Conservation (phyloP, 352 stramenopile species). For the Peronospora belbahrii region DNA sequence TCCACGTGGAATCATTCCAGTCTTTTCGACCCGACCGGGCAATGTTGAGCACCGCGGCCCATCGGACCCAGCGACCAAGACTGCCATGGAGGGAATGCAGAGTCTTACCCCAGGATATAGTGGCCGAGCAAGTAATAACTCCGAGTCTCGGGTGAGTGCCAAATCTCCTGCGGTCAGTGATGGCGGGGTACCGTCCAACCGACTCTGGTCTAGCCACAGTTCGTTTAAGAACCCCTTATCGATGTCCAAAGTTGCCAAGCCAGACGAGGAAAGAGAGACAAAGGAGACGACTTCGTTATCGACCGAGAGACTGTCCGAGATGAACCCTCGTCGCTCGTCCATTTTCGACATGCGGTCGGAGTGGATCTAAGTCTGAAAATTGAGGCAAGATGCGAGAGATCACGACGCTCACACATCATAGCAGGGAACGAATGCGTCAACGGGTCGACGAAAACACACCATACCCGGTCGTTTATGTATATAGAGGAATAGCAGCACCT, state of each 20-base stretch:
- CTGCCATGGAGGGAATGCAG: constrained; percentile 26
- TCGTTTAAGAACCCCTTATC: constrained; percentile 21
- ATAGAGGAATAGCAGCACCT: constrained; percentile 16
- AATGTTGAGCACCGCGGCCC: constrained; percentile 17
- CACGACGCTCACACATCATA: constrained; percentile 12
- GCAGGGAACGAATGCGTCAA: constrained; percentile 11
- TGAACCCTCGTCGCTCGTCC: constrained; percentile 28
- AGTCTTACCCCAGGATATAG: constrained; percentile 25
- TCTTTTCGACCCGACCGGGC: constrained; percentile 24
- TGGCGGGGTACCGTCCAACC: constrained; percentile 12
- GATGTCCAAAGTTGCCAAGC: constrained; percentile 17
- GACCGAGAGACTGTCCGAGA: constrained; percentile 15
- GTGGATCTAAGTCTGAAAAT: constrained; percentile 26
- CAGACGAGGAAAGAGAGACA: constrained; percentile 13
- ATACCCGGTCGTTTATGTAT: constrained; percentile 21
- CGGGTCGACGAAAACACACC: constrained; percentile 10
- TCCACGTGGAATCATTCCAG: constrained; percentile 20
- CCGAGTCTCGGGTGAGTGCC: constrained; percentile 16
- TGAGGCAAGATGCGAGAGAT: constrained; percentile 10
- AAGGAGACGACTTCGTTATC: constrained; percentile 10
- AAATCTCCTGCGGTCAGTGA: constrained; percentile 2
- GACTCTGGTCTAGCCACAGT: constrained; percentile 12
- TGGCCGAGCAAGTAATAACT: constrained; percentile 19
- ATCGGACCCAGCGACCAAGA: constrained; percentile 16
- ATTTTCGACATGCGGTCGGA: constrained; percentile 38